Base-by-base conservation (phyloP, 768 basidiomycete species). In the Pholiota microspora region DNA sequence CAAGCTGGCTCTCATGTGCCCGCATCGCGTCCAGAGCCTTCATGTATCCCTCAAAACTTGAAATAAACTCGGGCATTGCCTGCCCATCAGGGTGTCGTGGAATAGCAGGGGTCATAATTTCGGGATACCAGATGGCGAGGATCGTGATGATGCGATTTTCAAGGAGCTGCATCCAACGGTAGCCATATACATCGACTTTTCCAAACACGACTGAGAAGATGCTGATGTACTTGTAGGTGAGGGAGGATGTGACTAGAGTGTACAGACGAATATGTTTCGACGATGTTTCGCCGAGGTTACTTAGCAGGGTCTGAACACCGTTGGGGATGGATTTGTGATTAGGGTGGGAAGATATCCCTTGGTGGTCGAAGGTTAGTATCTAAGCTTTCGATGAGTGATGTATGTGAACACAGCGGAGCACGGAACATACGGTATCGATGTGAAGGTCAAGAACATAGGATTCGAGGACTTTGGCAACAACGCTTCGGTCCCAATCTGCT, bases 341-440 rank as follows among this genome's bases (percentile, higher is more conserved):
- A 2, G 90, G 90, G 64, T 96, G 94, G 3, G 73, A 75, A n/a
- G 94, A 92, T 12, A 96, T 73, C 2, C 94, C 94, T 2, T 62
- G 60, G 0, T 71, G 54, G 68, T 97, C 94, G 64, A 96, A 97
- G 0, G 93, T 95, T 45, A 97, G 73, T 45, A 96, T 84, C 92
- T 95, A 51, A 34, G 46, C n/a, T 24, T 7, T 15, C 4, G n/a
- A 10, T n/a, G 10, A 51, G 25, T 44, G 15, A 4, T 32, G 13
- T 13, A 15, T 24, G 4, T 24, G 29, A 13, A 18, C 31, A 1
- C 16, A 10, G 16, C 27, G 6, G 6, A 6, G 16, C n/a, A 13
- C 18, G 8, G 42, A 38, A 34, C 80, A 25, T 62, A 92, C 92
- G 0, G 80, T 81, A 35, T 79, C 78, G 48, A 92, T 91, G 16